Conservation (phyloP, 2,329 filamentous ascomycete genomes). For the Talaromyces sp. region DNA sequence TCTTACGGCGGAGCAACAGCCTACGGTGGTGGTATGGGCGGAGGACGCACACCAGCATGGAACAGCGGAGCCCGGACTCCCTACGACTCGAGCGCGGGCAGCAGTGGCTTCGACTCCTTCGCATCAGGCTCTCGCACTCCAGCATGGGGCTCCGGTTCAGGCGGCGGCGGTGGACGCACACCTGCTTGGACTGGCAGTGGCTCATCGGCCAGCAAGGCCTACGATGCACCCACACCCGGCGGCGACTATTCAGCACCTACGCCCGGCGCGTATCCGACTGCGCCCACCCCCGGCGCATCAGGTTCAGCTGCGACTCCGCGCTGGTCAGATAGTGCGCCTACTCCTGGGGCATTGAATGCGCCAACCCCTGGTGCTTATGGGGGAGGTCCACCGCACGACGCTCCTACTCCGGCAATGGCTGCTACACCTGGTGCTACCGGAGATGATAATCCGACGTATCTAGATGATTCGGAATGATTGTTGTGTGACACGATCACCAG, state of each 20-base stretch:
- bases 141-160: conserved; percentile 56
- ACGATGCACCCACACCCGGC: conserved; percentile 72
- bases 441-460: conserved; percentile 13
- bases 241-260: conserved; percentile 63
- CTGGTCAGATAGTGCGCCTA: conserved; percentile 42
- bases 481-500: neutral
- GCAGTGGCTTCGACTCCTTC: conserved; percentile 66
- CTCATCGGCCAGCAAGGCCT: conserved; percentile 39
- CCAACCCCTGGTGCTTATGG: conserved; percentile 35
- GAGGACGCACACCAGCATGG: conserved; percentile 71
- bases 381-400: conserved; percentile 34
- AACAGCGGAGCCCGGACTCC: conserved; percentile 72
- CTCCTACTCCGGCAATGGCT: conserved; percentile 40
- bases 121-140: conserved; percentile 72
- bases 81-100: conserved; percentile 53
- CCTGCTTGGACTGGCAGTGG: conserved; percentile 39
- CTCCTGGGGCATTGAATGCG: conserved; percentile 43
- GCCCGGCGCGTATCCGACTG: conserved; percentile 52
- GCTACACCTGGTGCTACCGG: conserved; percentile 10
- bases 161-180: conserved; percentile 41
- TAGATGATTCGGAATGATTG: conserved; percentile 11
- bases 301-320: conserved; percentile 54
- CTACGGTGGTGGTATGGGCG: conserved; percentile 62
- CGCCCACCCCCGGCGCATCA: conserved; percentile 65
- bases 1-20: conserved; percentile 58